Base-by-base conservation (phyloP, 139 green algal genomes). In the Nannochloris sp. region DNA sequence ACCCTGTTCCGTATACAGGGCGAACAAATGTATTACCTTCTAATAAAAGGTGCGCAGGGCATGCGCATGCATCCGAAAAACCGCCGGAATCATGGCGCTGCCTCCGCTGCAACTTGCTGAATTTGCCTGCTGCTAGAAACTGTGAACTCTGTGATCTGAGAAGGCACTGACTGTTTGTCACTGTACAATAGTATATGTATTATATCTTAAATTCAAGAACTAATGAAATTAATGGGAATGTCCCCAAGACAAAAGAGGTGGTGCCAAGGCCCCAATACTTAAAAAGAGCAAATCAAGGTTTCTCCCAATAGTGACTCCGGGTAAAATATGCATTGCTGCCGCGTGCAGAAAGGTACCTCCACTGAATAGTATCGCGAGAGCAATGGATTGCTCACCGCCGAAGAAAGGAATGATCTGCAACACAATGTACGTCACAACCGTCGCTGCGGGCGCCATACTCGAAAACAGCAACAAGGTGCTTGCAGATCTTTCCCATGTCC, bases 311-410 rank as follows among this genome's bases (percentile, higher is more conserved):
- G 79, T 40, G 20, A 78, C 68, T 63, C 75, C 72, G 4, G 81
- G 81, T 43, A 89, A 65, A 36, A 89, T 82, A 66, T 89, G 82
- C 63, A 83, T 77, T 29, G 66, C 78, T 37, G 70, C 72, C 0
- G 81, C 82, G 33, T 85, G 70, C 53, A 89, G 63, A 57, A 89
- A 87, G 4, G 82, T 87, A 6, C 82, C 82, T 5, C 82, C 82
- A 26, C 66, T 79, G 62, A 86, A 79, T 14, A 87, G 56, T 10
- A 84, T 37, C 40, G 30, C 43, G 13, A 72, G 67, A 6, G 72
- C 23, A 6, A 78, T 61, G 13, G 59, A 30, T 3, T 20, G 23
- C 2, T 61, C 59, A 9, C 61, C 68, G 8, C 55, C 63, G 5
- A 79, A 28, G 5, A 50, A 49, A 10, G 71, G 25, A n/a, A 78